phyloP scores from a whole-genome alignment of 306 rosid genomes.

The Prunus mume region DNA sequence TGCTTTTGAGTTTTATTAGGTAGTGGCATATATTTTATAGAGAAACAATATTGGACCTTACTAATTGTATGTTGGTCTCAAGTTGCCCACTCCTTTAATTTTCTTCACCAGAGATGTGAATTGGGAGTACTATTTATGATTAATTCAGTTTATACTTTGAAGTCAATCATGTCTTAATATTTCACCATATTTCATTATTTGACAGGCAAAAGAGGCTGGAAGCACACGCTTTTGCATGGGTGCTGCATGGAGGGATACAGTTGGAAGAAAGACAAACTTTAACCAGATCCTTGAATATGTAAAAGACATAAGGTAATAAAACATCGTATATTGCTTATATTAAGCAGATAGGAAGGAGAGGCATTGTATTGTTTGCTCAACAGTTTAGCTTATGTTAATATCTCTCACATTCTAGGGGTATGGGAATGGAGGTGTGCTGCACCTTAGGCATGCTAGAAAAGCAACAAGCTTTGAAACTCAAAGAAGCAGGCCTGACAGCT shows the following conservation, averaged over 20 bases:
- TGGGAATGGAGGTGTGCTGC: slow-evolving; percentile 99
- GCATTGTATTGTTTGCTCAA: not conserved
- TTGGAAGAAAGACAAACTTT: slow-evolving; percentile 93
- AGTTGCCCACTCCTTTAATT: not conserved
- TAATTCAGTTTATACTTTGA: not conserved
- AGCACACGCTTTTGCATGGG: slow-evolving; percentile 99
- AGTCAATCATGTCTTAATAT: not conserved
- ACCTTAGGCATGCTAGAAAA: slow-evolving; percentile 97
- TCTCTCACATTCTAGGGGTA: slow-evolving; percentile 46
- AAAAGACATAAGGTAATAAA: slow-evolving; percentile 70
- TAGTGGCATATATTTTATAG: not conserved
- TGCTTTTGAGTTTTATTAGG: not conserved
- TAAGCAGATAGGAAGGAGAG: not conserved
- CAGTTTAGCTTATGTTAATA: slow-evolving; percentile 10
- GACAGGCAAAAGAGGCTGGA: slow-evolving; percentile 95
- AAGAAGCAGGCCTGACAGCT: slow-evolving; percentile 94
- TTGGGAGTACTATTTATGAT: not conserved
- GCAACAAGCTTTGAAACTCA: slow-evolving; percentile 86
- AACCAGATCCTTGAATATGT: slow-evolving; percentile 84
- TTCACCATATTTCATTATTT: slow-evolving; percentile 21
- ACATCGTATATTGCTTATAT: slow-evolving; percentile 2
- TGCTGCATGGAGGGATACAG: slow-evolving; percentile 97
- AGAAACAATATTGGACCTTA: not conserved
- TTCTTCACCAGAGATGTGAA: not conserved
- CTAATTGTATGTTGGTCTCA: not conserved